phyloP scores from a whole-genome alignment of 352 stramenopile genomes.

The Plasmopara viticola region DNA sequence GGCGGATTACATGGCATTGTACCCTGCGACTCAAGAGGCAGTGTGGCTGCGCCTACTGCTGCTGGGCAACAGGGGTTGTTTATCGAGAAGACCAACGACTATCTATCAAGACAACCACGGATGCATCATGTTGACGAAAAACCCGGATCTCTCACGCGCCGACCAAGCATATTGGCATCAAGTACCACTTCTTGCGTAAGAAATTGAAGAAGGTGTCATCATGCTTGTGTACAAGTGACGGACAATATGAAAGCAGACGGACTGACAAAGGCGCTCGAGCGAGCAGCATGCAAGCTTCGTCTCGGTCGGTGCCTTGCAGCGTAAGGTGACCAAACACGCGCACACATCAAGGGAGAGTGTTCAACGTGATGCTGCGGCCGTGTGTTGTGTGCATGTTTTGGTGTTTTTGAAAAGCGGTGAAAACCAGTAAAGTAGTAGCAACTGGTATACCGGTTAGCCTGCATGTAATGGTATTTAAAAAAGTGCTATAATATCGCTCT shows the following conservation, averaged over 20 bases:
- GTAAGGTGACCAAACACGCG: too few relatives aligned
- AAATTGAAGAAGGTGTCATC: neutral
- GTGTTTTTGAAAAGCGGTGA: too few relatives aligned
- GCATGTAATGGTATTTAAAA: too few relatives aligned
- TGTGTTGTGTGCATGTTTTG: too few relatives aligned
- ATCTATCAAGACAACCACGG: neutral
- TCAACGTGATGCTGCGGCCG: too few relatives aligned
- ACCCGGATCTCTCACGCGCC: neutral
- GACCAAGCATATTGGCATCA: neutral
- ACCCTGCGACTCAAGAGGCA: neutral
- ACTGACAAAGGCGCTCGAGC: neutral
- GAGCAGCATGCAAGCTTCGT: neutral
- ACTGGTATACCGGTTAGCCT: too few relatives aligned
- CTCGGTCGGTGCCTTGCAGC: too few relatives aligned
- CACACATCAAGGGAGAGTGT: too few relatives aligned
- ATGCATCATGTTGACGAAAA: neutral
- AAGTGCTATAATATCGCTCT: too few relatives aligned
- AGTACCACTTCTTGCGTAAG: neutral
- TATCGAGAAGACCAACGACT: neutral
- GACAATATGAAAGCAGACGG: neutral
- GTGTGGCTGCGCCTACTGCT: neutral
- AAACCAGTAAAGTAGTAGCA: too few relatives aligned
- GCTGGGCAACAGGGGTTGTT: neutral
- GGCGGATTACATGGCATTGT: neutral
- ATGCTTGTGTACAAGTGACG: neutral